Base-by-base conservation (phyloP, 805 yeast species). In the Wickerhamiella shivajii region DNA sequence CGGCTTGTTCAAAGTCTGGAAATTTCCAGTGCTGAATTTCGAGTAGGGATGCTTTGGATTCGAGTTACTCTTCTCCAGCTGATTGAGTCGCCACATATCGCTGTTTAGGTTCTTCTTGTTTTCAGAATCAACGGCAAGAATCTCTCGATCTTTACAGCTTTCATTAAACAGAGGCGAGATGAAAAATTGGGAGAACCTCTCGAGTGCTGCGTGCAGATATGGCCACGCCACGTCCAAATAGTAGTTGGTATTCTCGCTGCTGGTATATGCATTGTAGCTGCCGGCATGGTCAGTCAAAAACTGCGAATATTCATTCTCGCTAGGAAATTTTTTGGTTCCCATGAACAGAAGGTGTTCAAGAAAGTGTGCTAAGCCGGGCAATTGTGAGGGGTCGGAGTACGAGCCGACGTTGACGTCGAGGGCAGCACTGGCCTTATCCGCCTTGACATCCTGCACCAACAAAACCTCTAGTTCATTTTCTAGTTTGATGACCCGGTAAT, bases 61-160 rank as follows among this genome's bases (percentile, higher is more conserved):
- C 12, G 90, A 64, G 23, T 75, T 60, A 32, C 75, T 66, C 56
- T 80, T 78, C 36, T 79, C 85, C 33, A 87, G 62, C 57, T 87
- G 97, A 48, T 76, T 75, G 31, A 81, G 57, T 48, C 97, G 70
- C 96, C 97, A 84, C 28, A 59, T 51, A 55, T 87, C 98, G 51
- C 67, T 77, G 55, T 87, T 97, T 33, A 90, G 61, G 52, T 87
- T 87, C 59, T 90, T 87, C 53, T 84, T 87, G 60, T 87, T 83
- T 58, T 87, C 98, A 24, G 93, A 78, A 55, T 87, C 95, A 7
- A 87, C 97, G 2, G 97, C 97, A 42, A 74, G 71, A 46, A 87
- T 78, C 56, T 87, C 98, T 36, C 96, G 67, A 50, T 84, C 94
- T 50, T 83, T 80, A 50, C 95, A 76, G 41, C 71, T 63, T 35